Base-by-base conservation (phyloP, 176 grass and related monocot species). In the Oryza rufipogon region DNA sequence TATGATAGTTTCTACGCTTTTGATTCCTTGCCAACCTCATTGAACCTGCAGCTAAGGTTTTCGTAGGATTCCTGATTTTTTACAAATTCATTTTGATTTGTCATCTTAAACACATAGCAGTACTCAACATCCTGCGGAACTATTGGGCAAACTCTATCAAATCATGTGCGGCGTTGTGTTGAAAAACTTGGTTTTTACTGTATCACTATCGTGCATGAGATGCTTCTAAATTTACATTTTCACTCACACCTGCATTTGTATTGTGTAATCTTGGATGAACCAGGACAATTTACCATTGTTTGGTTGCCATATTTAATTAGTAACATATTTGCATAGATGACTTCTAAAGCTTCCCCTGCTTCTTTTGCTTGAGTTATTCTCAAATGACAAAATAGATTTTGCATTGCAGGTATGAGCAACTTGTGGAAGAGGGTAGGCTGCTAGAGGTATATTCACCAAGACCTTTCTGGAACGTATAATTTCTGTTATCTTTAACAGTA, bases 371-470 rank as follows among this genome's bases (percentile, higher is more conserved):
- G 38, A 63, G 33, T 13, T 80, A 33, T 80, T 17, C 75, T 11
- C 73, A 41, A 34, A 70, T 87, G 64, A 64, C 17, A 19, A 34
- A 19, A 34, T 74, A 42, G 28, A 15, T 66, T 83, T 87, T 90
- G 28, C 2, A 36, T 89, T 84, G 54, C 91, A 98, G 96, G 88
- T 98, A 95, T 30, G 96, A 98, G 82, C 93, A 95, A 54, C 94
- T 98, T 72, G 76, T 94, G 70, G 89, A 98, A 83, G 91, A 95
- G 86, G 93, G 91, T 71, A 95, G 92, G 73, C 78, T 98, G 36
- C 81, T 98, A 80, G 96, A 98, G 96, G 96, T 95, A 95, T 65
- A 45, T 73, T 67, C 36, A 71, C 26, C 61, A 28, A 20, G 33
- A 14, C 30, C 23, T 70, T 82, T 78, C 42, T 65, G n/a, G 1